Base-by-base conservation (phyloP, 208 protist genomes). In the Leishmania major region DNA sequence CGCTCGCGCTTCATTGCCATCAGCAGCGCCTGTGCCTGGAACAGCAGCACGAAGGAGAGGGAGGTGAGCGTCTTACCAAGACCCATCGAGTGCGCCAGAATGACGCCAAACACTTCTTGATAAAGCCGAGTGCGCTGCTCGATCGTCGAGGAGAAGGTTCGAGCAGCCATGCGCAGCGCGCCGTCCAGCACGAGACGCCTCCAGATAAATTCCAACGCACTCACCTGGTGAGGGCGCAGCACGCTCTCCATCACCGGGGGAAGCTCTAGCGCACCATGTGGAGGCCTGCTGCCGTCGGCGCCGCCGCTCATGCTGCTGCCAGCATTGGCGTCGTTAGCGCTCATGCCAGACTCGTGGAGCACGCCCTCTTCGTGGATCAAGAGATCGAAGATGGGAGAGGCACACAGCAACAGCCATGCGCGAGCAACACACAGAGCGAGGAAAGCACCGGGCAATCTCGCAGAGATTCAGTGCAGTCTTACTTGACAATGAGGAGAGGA, bases 31-130 rank as follows among this genome's bases (percentile, higher is more conserved):
- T 92, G 87, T 35, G 86, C 84, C 83, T 97, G 92, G 17, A 97
- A 74, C 4, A 97, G 82, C 37, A 93, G 70, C 11, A 95, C 51
- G 78, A 97, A 97, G 59, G 84, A 85, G 28, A 97, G 71, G 2
- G 89, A 86, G 5, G 92, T 96, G n/a, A 96, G 79, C 28, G 95
- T 96, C 78, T 97, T 97, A 69, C 95, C 95, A 10, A 97, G 90
- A 11, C 95, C 95, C 95, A 97, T 97, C 7, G 95, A 97, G 87
- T 97, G 95, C 4, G 88, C 92, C n/a, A 97, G 71, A 60, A 96
- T 91, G 55, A 85, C 91, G 31, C 95, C 95, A 84, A 89, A 93
- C 3, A 96, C 75, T 75, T 91, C 84, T 51, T 91, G 90, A 59
- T 87, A 88, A 60, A 95, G 78, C 53, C 77, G 83, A 11, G 86